phyloP scores from a whole-genome alignment of 2,329 filamentous ascomycete species.

The Alternaria rosae region DNA sequence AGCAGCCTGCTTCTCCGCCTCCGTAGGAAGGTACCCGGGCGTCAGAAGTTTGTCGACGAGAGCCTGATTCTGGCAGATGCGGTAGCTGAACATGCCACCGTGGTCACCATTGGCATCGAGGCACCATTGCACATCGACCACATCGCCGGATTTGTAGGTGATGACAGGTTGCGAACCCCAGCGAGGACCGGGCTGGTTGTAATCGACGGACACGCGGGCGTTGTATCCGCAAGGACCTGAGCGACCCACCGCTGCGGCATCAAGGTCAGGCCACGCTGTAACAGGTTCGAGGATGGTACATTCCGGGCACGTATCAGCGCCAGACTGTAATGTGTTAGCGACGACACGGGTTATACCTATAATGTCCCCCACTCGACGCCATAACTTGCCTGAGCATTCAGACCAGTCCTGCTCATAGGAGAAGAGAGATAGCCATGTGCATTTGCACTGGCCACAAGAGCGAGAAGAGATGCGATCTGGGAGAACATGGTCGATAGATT shows the following conservation, averaged over 20 bases:
- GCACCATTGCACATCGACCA: slow-evolving; percentile 45
- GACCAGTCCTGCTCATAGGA: slow-evolving; percentile 45
- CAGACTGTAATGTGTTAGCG: slow-evolving; percentile 17
- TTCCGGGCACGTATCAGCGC: slow-evolving; percentile 44
- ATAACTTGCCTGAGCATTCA: slow-evolving; percentile 39
- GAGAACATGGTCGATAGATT: slow-evolving; percentile 25
- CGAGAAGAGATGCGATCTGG: slow-evolving; percentile 22
- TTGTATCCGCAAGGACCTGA: slow-evolving; percentile 47
- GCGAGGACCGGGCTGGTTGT: slow-evolving; percentile 42
- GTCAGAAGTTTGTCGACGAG: slow-evolving; percentile 43
- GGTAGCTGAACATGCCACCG: slow-evolving; percentile 46
- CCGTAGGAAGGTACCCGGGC: slow-evolving; percentile 41
- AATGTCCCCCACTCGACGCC: neutral
- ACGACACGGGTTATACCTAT: neutral
- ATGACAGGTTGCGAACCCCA: slow-evolving; percentile 42
- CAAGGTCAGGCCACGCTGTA: slow-evolving; percentile 42
- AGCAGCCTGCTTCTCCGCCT: slow-evolving; percentile 44
- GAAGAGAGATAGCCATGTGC: slow-evolving; percentile 44
- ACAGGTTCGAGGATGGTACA: slow-evolving; percentile 47
- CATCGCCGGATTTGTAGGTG: slow-evolving; percentile 40
- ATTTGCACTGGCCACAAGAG: slow-evolving; percentile 28
- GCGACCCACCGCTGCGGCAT: slow-evolving; percentile 38
- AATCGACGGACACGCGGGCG: slow-evolving; percentile 44
- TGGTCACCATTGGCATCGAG: slow-evolving; percentile 46
- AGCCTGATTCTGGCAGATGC: slow-evolving; percentile 44